Evolutionary conservation across 768 basidiomycete genomes (phyloP), one percentile per base, ranked within the genome.

Genomic region (Hericium erinaceus): DNA sequence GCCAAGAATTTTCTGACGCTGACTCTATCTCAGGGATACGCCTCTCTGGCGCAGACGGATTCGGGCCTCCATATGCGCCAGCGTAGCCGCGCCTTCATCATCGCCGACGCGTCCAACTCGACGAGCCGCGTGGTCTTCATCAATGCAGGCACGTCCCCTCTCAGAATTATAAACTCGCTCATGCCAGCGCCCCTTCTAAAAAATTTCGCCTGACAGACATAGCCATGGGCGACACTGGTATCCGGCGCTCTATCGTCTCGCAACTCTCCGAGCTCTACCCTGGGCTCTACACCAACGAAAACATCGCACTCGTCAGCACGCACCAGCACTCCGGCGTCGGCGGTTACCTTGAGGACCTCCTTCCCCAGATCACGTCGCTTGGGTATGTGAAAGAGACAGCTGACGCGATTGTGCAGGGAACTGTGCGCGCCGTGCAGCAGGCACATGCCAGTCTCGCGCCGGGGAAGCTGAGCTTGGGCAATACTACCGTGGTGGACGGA

Each of bases 61-160:
- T 84, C 81, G 0, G 88, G 89, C 8, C 72, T 90, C 56, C 88
- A 91, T 68, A 83, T 89, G 85, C 78, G 89, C 15, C 82, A 90
- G 67, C 80, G 85, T 55, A 84, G 83, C 64, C 83, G 89, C 18
- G 87, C 86, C 0, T 91, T 83, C 65, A 85, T 91, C 59, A 70
- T 91, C 16, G 87, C 85, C 44, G 85, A 87, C 55, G 70, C 80
- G 24, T 64, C 78, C 48, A 69, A 74, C 28, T 70, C 85, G 2
- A 69, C 76, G 39, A 80, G 85, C 62, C 78, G 86, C 50, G 65
- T 90, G 49, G 81, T 90, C 22, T 87, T 88, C 66, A 82, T 90
- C 69, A 89, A 89, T 62, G 77, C 87, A n/a, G 84, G 84, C 82
- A 58, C 44, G 76, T 66, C 28, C 5, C 22, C 39, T 37, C 33